phyloP scores from a whole-genome alignment of 177 flowering plant genomes.

The Vitis hybrid region DNA sequence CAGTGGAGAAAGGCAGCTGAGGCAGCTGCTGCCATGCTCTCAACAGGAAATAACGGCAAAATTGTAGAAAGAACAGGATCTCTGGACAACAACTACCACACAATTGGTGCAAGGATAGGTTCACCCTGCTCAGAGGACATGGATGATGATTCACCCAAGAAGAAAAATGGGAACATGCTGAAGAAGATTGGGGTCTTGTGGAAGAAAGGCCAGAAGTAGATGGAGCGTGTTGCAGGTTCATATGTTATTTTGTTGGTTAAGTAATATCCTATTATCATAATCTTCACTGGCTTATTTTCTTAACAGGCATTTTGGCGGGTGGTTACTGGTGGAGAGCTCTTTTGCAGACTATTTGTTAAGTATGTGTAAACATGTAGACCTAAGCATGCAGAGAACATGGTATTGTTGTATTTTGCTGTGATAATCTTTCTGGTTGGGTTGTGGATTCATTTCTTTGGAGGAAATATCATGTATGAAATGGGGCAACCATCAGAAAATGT shows the following conservation, averaged over 20 bases:
- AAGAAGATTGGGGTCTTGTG: constrained; percentile 80
- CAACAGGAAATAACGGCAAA: constrained; percentile 61
- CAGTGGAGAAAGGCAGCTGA: constrained; percentile 91
- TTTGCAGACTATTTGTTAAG: constrained; percentile 8
- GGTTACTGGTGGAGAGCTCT: not conserved
- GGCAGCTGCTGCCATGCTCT: constrained; percentile 70
- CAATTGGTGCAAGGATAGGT: constrained; percentile 32
- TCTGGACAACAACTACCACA: constrained; percentile 43
- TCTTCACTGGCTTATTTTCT: not conserved
- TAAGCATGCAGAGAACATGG: not conserved
- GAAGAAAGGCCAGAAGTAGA: constrained; percentile 63
- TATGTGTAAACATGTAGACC: not conserved
- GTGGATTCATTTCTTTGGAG: too few relatives aligned
- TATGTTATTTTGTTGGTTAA: not conserved
- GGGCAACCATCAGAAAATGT: too few relatives aligned
- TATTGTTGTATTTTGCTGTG: not conserved
- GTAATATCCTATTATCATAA: too few relatives aligned
- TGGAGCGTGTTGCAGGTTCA: constrained; percentile 1
- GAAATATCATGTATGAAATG: too few relatives aligned
- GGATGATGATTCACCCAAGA: constrained; percentile 81
- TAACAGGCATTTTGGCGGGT: constrained; percentile 12
- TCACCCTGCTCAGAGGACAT: constrained; percentile 68
- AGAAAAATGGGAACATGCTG: constrained; percentile 82
- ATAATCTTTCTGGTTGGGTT: not conserved
- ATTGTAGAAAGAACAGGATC: constrained; percentile 56